Conservation (phyloP, 2,329 filamentous ascomycete genomes). For the Ceratocystis lukuohia region DNA sequence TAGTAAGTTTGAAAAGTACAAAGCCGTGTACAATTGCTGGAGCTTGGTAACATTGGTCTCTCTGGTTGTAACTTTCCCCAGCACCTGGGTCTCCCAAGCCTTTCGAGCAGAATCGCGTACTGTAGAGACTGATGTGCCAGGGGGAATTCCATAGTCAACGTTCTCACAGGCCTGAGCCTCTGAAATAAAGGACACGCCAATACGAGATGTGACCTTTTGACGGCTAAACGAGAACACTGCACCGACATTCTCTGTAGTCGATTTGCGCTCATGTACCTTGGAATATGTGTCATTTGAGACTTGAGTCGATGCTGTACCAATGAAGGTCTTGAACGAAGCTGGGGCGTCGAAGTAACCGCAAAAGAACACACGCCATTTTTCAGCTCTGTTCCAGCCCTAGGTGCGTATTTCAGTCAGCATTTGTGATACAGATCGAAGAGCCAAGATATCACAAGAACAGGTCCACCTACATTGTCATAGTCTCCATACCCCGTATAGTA, state of each 20-base stretch:
- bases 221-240: slow-evolving; percentile 42
- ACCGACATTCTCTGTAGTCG: slow-evolving; percentile 26
- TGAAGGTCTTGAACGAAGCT: slow-evolving; percentile 32
- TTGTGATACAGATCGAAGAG: neutral
- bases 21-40: slow-evolving; percentile 49
- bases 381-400: slow-evolving; percentile 49
- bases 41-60: slow-evolving; percentile 42
- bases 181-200: slow-evolving; percentile 58
- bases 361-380: slow-evolving; percentile 49
- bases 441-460: neutral
- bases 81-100: slow-evolving; percentile 48
- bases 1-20: slow-evolving; percentile 58
- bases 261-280: slow-evolving; percentile 27
- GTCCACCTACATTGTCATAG: slow-evolving; percentile 43
- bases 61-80: slow-evolving; percentile 50
- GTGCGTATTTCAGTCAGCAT: slow-evolving; percentile 9
- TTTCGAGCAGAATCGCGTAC: slow-evolving; percentile 36
- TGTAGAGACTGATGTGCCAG: slow-evolving; percentile 30
- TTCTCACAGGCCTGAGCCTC: slow-evolving; percentile 44
- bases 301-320: slow-evolving; percentile 28
- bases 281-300: slow-evolving; percentile 25
- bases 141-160: slow-evolving; percentile 43
- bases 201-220: slow-evolving; percentile 38
- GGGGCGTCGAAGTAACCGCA: slow-evolving; percentile 46
- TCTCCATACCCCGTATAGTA: slow-evolving; percentile 45